Conservation (phyloP, 495 filamentous ascomycete species). For the Hyaloscypha variabilis region DNA sequence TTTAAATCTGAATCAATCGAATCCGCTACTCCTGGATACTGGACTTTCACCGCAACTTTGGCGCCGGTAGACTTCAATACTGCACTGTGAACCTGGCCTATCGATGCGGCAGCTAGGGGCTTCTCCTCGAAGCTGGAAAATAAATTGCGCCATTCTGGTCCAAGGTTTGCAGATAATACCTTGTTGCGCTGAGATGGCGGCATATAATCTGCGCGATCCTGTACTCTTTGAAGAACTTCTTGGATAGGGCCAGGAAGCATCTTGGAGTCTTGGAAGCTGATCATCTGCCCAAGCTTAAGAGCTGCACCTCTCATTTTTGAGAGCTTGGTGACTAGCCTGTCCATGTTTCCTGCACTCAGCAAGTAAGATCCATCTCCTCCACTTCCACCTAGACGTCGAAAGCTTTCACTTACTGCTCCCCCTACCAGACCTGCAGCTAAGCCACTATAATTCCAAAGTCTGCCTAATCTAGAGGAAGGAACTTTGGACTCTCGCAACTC, state of each 20-base stretch:
- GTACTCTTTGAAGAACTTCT: slow-evolving; percentile 87
- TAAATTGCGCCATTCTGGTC: slow-evolving; percentile 80
- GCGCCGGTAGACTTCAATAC: slow-evolving; percentile 73
- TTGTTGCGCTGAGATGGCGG: slow-evolving; percentile 86
- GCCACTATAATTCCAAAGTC: slow-evolving; percentile 93
- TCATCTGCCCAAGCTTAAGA: slow-evolving; percentile 96
- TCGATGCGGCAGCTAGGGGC: slow-evolving; percentile 95
- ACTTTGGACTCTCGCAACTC: slow-evolving; percentile 87
- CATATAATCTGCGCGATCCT: slow-evolving; percentile 98
- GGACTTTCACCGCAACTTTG: slow-evolving; percentile 90
- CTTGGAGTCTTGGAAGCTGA: slow-evolving; percentile 97
- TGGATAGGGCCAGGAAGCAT: slow-evolving; percentile 87
- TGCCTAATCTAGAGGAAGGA: slow-evolving; percentile 81
- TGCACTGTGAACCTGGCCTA: slow-evolving; percentile 93
- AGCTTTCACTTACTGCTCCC: slow-evolving; percentile 82
- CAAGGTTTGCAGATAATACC: slow-evolving; percentile 78
- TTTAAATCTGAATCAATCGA: slow-evolving; percentile 95
- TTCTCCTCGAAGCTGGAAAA: slow-evolving; percentile 86
- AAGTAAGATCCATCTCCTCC: slow-evolving; percentile 71
- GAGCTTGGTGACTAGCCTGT: slow-evolving; percentile 86
- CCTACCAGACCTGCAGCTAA: slow-evolving; percentile 94
- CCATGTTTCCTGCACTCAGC: slow-evolving; percentile 87
- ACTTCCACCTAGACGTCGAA: slow-evolving; percentile 67
- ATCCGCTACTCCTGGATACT: slow-evolving; percentile 95
- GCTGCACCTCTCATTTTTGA: slow-evolving; percentile 98